Conservation (phyloP, 345 rosid genomes). For the Murraya koenigii region DNA sequence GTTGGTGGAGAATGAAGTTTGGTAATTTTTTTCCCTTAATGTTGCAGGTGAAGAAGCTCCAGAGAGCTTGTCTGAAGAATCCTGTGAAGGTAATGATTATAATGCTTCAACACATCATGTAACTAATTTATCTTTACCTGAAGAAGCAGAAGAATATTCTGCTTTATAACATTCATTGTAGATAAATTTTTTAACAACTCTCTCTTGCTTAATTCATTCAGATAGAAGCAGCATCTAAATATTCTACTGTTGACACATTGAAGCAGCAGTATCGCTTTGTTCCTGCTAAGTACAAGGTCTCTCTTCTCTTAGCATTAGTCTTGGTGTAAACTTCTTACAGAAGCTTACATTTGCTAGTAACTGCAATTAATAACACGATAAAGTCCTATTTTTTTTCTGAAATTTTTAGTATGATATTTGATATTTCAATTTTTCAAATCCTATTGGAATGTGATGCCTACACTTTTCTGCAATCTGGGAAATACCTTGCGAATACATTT, state of each 20-base stretch:
- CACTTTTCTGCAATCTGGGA: background rate
- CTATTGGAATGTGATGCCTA: background rate
- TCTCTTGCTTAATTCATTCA: constrained; percentile 27
- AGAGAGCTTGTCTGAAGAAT: constrained; percentile 85
- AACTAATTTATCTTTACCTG: background rate
- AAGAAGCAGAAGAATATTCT: background rate
- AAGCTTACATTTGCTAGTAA: background rate
- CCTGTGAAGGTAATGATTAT: constrained; percentile 73
- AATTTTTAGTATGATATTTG: background rate
- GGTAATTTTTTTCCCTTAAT: constrained; percentile 17
- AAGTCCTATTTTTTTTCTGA: background rate
- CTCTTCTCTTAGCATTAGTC: constrained; percentile 11
- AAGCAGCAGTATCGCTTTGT: constrained; percentile 78
- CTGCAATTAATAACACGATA: background rate
- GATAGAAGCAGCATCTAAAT: constrained; percentile 94
- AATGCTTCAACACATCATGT: background rate
- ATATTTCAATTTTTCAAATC: background rate
- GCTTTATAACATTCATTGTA: background rate
- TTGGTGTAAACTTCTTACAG: background rate
- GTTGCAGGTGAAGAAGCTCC: constrained; percentile 79
- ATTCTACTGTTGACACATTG: constrained; percentile 89
- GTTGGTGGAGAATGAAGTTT: constrained; percentile 15
- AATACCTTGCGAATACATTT: background rate
- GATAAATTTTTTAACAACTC: constrained; percentile 5
- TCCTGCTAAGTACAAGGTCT: constrained; percentile 87